Conservation (phyloP, 1,284 basidiomycete genomes). For the Schizophyllum commune region DNA sequence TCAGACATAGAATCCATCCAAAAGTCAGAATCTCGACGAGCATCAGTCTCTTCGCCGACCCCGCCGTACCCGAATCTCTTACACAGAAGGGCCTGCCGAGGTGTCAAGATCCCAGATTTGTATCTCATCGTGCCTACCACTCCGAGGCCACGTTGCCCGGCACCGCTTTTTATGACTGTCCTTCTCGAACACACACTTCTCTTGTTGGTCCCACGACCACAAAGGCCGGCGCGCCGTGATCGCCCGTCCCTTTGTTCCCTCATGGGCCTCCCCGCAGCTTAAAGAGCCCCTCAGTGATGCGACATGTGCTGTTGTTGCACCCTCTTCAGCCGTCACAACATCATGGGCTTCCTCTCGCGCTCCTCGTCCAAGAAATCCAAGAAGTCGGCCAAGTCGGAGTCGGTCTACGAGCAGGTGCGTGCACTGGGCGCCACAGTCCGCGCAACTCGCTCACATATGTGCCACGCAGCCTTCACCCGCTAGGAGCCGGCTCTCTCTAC, state of each 20-base stretch:
- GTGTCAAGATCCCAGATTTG: too few relatives aligned
- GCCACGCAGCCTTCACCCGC: neutral
- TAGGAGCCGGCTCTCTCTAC: neutral
- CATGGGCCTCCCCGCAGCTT: neutral
- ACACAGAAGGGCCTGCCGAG: too few relatives aligned
- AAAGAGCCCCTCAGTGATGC: neutral
- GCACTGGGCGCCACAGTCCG: neutral
- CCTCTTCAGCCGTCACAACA: neutral
- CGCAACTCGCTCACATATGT: neutral
- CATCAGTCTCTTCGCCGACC: too few relatives aligned
- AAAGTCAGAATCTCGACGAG: too few relatives aligned
- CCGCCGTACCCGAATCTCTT: too few relatives aligned
- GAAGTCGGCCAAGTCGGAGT: neutral
- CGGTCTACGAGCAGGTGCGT: neutral
- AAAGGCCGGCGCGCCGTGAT: neutral
- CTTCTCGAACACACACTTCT: neutral
- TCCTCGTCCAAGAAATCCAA: neutral
- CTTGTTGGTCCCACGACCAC: neutral
- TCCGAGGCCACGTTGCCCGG: neutral
- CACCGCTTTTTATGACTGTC: neutral
- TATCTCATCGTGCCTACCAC: neutral
- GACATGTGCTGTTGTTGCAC: neutral
- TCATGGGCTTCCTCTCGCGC: neutral
- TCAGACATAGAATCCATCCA: too few relatives aligned
- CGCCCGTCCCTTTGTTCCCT: neutral